Conservation (phyloP, 2,329 filamentous ascomycete species). For the Emmonsiellopsis sp. region DNA sequence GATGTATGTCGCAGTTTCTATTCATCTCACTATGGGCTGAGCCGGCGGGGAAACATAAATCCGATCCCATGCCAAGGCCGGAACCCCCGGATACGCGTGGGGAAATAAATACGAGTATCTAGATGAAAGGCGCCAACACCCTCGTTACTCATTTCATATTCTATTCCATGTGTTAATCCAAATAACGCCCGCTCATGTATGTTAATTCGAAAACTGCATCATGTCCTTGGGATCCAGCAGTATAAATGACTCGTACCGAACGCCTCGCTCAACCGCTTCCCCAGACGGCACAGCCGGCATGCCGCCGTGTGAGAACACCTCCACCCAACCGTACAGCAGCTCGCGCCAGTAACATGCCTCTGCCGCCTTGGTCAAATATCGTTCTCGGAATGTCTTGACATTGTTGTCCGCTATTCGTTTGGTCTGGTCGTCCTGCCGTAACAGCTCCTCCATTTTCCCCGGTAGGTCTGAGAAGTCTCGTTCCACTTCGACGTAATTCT, state of each 20-base stretch:
- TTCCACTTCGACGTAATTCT: slow-evolving; percentile 40
- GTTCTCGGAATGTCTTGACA: slow-evolving; percentile 36
- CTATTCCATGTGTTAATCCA: too few relatives aligned
- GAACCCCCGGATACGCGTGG: too few relatives aligned
- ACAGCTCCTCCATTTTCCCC: slow-evolving; percentile 28
- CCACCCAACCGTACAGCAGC: neutral
- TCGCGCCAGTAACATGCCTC: slow-evolving; percentile 42
- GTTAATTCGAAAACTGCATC: slow-evolving; percentile 4
- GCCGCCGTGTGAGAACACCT: slow-evolving; percentile 5
- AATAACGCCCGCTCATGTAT: too few relatives aligned
- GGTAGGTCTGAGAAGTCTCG: slow-evolving; percentile 48
- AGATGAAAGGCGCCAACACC: too few relatives aligned
- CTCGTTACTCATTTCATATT: too few relatives aligned
- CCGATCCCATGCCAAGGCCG: too few relatives aligned
- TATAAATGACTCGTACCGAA: slow-evolving; percentile 24
- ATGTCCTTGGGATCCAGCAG: slow-evolving; percentile 19
- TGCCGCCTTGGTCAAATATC: slow-evolving; percentile 42
- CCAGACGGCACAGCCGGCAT: neutral
- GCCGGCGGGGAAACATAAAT: too few relatives aligned
- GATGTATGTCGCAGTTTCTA: neutral
- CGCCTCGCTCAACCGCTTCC: slow-evolving; percentile 9
- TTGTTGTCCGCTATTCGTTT: slow-evolving; percentile 39
- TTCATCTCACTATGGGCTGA: too few relatives aligned
- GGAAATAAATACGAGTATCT: too few relatives aligned
- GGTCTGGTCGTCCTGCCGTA: slow-evolving; percentile 28